phyloP scores from a whole-genome alignment of 23 red algal genomes.

The Chondrus crispus region DNA sequence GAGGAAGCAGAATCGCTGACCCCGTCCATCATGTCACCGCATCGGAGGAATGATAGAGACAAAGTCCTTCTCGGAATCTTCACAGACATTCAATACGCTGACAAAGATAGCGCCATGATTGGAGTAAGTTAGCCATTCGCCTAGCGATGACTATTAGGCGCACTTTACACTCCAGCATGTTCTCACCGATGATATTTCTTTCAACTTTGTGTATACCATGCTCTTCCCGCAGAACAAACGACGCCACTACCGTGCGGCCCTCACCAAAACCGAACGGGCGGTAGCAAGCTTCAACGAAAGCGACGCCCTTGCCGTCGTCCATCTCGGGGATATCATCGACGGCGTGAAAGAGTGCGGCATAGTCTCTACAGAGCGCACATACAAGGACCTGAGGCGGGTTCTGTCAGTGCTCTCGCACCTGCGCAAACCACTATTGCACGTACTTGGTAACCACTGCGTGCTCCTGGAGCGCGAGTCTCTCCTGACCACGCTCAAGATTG shows the following conservation, averaged over 20 bases:
- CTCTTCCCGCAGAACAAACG: no score
- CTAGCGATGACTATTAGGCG: no score
- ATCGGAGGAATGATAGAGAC: no score
- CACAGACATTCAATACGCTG: slow-evolving; percentile 70
- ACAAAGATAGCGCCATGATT: slow-evolving; percentile 45
- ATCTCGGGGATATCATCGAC: slow-evolving; percentile 84
- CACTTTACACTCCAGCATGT: no score
- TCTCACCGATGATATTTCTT: no score
- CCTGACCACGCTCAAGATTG: not conserved
- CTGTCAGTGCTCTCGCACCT: not conserved
- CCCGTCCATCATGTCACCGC: no score
- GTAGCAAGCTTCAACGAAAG: not conserved
- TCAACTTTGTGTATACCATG: no score
- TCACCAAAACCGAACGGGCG: not conserved
- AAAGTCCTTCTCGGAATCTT: slow-evolving; percentile 48
- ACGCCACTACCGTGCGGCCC: not conserved
- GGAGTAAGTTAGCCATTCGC: not conserved
- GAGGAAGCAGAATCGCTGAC: no score
- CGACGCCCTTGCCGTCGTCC: slow-evolving; percentile 8
- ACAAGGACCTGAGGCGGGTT: slow-evolving; percentile 26
- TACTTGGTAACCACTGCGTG: slow-evolving; percentile 84
- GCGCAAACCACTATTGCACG: slow-evolving; percentile 32
- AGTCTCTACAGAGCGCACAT: slow-evolving; percentile 8
- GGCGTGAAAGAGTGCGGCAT: no score
- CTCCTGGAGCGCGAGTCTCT: slow-evolving; percentile 30